Percentiles rank a stretch among this genome's conserved stretches.
Evolutionary conservation across 306 rosid species (phyloP).

Genomic region (Lagenaria siceraria): DNA sequence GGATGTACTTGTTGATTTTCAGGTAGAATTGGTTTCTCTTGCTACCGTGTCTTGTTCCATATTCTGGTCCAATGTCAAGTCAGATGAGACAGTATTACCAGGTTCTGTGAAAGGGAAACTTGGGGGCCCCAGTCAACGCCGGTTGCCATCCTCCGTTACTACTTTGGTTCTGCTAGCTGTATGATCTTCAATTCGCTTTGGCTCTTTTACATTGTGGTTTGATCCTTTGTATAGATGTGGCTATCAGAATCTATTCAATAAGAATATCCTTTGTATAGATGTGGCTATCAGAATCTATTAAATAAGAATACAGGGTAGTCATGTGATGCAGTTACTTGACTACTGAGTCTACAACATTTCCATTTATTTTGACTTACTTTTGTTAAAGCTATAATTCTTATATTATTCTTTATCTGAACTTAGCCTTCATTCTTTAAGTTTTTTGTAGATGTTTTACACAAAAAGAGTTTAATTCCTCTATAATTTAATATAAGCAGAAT

Average conservation of each 20-base stretch:
- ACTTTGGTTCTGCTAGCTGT: conserved; percentile 67
- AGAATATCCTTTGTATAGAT: neutral
- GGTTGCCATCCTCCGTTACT: conserved; percentile 59
- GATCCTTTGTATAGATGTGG: neutral
- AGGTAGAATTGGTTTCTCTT: conserved; percentile 66
- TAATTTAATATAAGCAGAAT: neutral
- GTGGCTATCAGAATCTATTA: neutral
- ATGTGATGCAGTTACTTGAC: neutral
- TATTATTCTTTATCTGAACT: neutral
- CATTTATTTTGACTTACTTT: neutral
- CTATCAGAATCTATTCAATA: neutral
- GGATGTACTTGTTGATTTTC: conserved; percentile 23
- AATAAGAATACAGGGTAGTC: neutral
- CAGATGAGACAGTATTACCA: conserved; percentile 44
- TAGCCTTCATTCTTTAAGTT: neutral
- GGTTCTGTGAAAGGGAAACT: conserved; percentile 84
- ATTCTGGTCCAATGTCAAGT: conserved; percentile 39
- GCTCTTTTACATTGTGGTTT: conserved; percentile 6
- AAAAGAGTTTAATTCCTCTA: neutral
- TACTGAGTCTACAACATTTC: neutral
- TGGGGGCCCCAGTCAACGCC: conserved; percentile 97
- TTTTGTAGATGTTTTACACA: neutral
- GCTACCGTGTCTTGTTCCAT: conserved; percentile 56
- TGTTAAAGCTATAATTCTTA: neutral
- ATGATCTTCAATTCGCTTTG: conserved; percentile 24